These are phyloP conservation scores for Claviceps pusilla DNA, from an alignment of 2,329 filamentous ascomycete species.

Conservation along the genomic window DNA sequence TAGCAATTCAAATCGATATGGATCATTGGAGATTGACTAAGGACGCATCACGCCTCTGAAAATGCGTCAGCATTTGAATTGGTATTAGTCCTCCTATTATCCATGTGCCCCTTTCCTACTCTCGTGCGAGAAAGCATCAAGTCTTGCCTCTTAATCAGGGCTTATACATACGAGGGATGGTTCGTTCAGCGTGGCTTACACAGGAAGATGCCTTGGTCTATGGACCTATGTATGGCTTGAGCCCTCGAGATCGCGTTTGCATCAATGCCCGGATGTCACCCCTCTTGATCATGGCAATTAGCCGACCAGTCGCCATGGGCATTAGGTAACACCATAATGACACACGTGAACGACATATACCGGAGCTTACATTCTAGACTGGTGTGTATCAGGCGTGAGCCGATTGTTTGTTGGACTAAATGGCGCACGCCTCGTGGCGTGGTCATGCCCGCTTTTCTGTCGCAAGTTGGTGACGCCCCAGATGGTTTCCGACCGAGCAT, in stretches of 20 bases:
- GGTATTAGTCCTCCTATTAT: too few species aligned
- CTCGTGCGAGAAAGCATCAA: too few species aligned
- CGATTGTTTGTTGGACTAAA: background rate
- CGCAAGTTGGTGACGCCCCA: background rate
- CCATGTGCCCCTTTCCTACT: too few species aligned
- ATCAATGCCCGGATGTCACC: too few species aligned
- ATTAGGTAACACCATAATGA: background rate
- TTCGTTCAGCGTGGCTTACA: too few species aligned
- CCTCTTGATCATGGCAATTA: too few species aligned
- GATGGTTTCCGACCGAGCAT: background rate
- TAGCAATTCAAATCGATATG: slow-evolving; percentile 31
- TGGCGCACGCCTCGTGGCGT: background rate
- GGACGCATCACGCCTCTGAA: slow-evolving; percentile 12
- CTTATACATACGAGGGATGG: too few species aligned
- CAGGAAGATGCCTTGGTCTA: too few species aligned
- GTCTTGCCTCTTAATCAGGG: too few species aligned
- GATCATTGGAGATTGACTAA: slow-evolving; percentile 15
- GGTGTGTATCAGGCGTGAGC: too few species aligned
- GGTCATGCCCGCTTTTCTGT: background rate
- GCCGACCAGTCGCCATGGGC: background rate
- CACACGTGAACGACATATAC: background rate
- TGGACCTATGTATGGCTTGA: too few species aligned
- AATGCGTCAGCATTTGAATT: background rate
- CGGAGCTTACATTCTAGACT: background rate
- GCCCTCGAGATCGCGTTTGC: too few species aligned